These are phyloP conservation scores for Melaleuca alternifolia DNA, from an alignment of 345 rosid species.

Conservation along the genomic window DNA sequence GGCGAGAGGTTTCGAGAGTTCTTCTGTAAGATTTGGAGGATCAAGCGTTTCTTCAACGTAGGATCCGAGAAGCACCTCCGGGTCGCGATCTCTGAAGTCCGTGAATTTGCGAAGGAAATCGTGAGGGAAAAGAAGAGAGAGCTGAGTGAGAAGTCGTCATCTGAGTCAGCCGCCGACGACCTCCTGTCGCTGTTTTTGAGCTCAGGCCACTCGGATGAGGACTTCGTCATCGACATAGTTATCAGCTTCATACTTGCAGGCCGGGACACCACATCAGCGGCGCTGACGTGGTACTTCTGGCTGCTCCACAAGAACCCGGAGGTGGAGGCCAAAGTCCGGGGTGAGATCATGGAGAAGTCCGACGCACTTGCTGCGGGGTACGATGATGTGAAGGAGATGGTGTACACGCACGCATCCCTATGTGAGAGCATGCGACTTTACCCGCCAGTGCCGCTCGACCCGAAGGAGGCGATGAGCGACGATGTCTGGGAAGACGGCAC, in stretches of 20 bases:
- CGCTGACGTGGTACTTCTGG: slow-evolving; percentile 67
- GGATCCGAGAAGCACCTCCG: slow-evolving; percentile 1
- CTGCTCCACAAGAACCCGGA: slow-evolving; percentile 21
- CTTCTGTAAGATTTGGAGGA: slow-evolving; percentile 7
- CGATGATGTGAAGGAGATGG: slow-evolving; percentile 2
- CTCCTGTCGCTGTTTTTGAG: slow-evolving; percentile 39
- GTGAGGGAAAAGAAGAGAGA: slow-evolving; percentile 32
- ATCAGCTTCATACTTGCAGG: slow-evolving; percentile 55
- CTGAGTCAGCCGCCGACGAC: slow-evolving; percentile 20
- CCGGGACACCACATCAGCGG: slow-evolving; percentile 52
- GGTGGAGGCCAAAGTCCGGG: slow-evolving; percentile 14
- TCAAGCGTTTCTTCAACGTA: background rate
- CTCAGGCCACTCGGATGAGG: slow-evolving; percentile 34
- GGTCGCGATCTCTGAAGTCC: slow-evolving; percentile 9
- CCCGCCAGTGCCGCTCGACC: slow-evolving; percentile 29
- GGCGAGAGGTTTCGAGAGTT: background rate
- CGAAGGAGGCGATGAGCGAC: slow-evolving; percentile 12
- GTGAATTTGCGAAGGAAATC: slow-evolving; percentile 29
- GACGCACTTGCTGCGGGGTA: background rate
- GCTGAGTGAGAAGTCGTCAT: slow-evolving; percentile 1
- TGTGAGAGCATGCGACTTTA: slow-evolving; percentile 24
- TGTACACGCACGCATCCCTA: slow-evolving; percentile 3
- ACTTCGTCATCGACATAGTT: slow-evolving; percentile 30
- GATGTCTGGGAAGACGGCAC: slow-evolving; percentile 15
- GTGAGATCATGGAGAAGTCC: slow-evolving; percentile 23